A percentile compares a stretch with the other conserved stretches of the same genome.
Conservation (phyloP, 176 grass and related monocot genomes). For the Paspalum vaginatum region DNA sequence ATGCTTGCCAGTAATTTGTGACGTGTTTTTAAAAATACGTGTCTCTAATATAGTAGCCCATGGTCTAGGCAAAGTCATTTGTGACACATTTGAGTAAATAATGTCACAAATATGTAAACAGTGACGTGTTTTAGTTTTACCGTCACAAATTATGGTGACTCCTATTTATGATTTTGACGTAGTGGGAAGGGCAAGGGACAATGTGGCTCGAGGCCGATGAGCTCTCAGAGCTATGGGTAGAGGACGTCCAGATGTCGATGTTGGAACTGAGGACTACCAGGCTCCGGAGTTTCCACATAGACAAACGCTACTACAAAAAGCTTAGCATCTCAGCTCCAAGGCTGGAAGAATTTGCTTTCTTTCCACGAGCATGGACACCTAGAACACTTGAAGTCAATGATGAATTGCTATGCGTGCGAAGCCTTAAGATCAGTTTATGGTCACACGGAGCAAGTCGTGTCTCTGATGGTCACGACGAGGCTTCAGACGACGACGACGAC, state of each 20-base stretch:
- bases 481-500: neutral
- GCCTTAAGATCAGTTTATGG: neutral
- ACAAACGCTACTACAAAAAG: neutral
- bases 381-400: neutral
- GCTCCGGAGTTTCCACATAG: neutral
- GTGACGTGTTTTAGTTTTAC: no score
- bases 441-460: neutral
- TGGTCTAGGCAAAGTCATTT: no score
- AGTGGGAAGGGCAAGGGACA: no score
- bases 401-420: neutral
- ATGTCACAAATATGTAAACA: no score
- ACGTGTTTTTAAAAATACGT: no score
- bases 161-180: no score
- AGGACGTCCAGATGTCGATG: neutral
- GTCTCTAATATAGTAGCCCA: no score
- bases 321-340: neutral
- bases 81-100: no score
- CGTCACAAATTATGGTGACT: no score
- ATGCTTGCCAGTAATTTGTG: no score
- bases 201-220: neutral
- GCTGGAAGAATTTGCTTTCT: neutral
- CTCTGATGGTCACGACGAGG: neutral
- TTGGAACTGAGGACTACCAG: neutral
- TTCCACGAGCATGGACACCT: neutral
- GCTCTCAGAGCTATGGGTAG: neutral